Evolutionary conservation across 2,329 filamentous ascomycete species (phyloP).

Genomic region (Coleophoma crateriformis): DNA sequence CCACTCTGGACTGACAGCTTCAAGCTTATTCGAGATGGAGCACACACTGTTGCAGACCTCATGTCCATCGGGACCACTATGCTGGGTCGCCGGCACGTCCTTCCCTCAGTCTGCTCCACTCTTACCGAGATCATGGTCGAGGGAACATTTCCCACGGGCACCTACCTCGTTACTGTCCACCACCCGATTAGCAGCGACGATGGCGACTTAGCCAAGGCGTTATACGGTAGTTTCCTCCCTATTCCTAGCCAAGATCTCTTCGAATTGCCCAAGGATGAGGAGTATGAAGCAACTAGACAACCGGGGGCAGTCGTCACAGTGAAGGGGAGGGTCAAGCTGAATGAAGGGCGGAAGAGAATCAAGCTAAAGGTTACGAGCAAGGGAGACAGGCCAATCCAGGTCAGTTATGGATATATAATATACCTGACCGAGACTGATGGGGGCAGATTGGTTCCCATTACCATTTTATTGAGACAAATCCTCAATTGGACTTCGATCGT

Average conservation of each 20-base stretch:
- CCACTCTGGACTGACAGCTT: conserved; percentile 11
- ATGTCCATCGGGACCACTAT: conserved; percentile 89
- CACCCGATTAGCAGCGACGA: conserved; percentile 82
- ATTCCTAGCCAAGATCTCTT: conserved; percentile 67
- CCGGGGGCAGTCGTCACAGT: conserved; percentile 76
- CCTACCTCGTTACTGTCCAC: conserved; percentile 91
- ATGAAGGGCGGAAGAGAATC: conserved; percentile 68
- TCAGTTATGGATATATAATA: conserved; percentile 28
- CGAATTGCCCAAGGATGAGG: conserved; percentile 54
- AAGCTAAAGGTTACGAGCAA: conserved; percentile 74
- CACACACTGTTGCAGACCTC: conserved; percentile 85
- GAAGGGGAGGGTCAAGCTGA: conserved; percentile 61
- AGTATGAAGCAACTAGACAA: conserved; percentile 61
- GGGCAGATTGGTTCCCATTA: conserved; percentile 79
- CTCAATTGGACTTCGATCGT: conserved; percentile 83
- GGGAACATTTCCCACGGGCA: conserved; percentile 85
- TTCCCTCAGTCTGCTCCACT: conserved; percentile 73
- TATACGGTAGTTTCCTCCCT: conserved; percentile 89
- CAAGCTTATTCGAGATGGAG: conserved; percentile 89
- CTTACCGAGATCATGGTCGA: conserved; percentile 87
- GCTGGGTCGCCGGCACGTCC: conserved; percentile 87
- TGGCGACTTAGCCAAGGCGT: conserved; percentile 76
- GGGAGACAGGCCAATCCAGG: conserved; percentile 86
- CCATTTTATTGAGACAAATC: conserved; percentile 94
- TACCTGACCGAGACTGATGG: conserved; percentile 7